phyloP scores from a whole-genome alignment of 164 flowering plant species.

The Chimonanthus salicifolius region DNA sequence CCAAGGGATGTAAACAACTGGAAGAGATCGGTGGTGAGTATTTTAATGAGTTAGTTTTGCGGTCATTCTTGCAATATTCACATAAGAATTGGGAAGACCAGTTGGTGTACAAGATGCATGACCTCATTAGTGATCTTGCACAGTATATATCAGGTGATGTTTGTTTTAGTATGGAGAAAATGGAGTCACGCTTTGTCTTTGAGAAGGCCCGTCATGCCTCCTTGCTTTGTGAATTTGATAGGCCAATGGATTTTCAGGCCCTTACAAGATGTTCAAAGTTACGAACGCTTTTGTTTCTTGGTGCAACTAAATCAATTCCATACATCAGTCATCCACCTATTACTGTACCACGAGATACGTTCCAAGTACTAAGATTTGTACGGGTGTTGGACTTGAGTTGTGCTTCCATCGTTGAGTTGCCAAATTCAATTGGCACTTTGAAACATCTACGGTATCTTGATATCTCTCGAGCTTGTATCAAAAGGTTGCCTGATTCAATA shows the following conservation, averaged over 20 bases:
- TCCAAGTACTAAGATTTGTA: background rate
- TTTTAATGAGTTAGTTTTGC: constrained; percentile 13
- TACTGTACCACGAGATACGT: background rate
- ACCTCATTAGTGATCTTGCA: constrained; percentile 11
- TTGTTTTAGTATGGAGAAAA: constrained; percentile 6
- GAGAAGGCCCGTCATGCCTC: constrained; percentile 4
- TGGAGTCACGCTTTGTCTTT: background rate
- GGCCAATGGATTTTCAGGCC: background rate
- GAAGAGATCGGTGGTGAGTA: constrained; percentile 11
- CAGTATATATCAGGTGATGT: constrained; percentile 4
- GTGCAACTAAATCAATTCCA: background rate
- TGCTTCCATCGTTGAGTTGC: background rate
- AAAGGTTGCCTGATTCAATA: constrained; percentile 21
- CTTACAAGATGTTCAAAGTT: background rate
- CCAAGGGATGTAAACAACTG: background rate
- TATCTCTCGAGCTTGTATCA: constrained; percentile 20
- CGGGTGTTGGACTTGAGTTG: constrained; percentile 8
- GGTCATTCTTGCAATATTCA: constrained; percentile 14
- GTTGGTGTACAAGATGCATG: constrained; percentile 7
- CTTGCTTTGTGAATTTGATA: background rate
- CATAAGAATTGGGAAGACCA: background rate
- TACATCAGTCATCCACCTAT: background rate
- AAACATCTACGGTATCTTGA: constrained; percentile 26
- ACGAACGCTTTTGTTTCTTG: constrained; percentile 3
- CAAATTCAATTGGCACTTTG: constrained; percentile 9